Base-by-base conservation (phyloP, 2,329 filamentous ascomycete genomes). In the Penicillium griseofulvum region DNA sequence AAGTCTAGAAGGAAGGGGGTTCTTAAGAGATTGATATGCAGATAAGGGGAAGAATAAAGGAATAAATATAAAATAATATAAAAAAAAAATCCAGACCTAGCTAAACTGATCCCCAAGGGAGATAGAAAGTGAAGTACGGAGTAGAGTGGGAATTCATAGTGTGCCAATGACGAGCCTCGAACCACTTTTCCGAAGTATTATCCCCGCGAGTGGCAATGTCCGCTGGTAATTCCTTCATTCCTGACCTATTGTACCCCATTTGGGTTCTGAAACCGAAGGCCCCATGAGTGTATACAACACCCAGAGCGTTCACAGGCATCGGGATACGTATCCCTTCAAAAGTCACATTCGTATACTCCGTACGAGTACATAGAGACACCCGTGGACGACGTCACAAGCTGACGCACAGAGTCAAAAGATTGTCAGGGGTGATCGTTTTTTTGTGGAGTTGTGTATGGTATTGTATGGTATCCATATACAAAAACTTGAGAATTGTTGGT, bases 401-500 rank as follows among this genome's bases (percentile, higher is more conserved):
- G 65, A 68, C 67, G 66, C 61, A 60, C 33, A 61, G 56, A 49
- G 55, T 54, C 50, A 51, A 45, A 45, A 46, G 63, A 68, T 66
- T 59, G 59, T 68, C 65, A 68, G 67, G 65, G 62, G 62, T 47
- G 45, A 8, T 9, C 42, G 7, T 22, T 3, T 31, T 17, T 19
- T 38, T 45, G 57, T 52, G 55, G 52, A 58, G 44, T 17, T 4
- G 29, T 4, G 41, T 52, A 47, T 31, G 24, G 46, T 47, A 43
- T 16, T 10, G 44, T 46, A 46, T 46, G 19, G 47, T 49, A 41
- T 5, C 2, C 2, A 9, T 17, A 6, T n/a, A 36, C 38, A 43
- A 34, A 34, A 17, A 3, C 11, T 9, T 14, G 14, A 11, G 24
- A 12, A 8, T 8, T 22, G n/a, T 44, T 7, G 17, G 24, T 37